Percentiles rank a stretch among this genome's conserved stretches.
Conservation (phyloP, 2,329 filamentous ascomycete genomes). For the Xylaria polymorpha region DNA sequence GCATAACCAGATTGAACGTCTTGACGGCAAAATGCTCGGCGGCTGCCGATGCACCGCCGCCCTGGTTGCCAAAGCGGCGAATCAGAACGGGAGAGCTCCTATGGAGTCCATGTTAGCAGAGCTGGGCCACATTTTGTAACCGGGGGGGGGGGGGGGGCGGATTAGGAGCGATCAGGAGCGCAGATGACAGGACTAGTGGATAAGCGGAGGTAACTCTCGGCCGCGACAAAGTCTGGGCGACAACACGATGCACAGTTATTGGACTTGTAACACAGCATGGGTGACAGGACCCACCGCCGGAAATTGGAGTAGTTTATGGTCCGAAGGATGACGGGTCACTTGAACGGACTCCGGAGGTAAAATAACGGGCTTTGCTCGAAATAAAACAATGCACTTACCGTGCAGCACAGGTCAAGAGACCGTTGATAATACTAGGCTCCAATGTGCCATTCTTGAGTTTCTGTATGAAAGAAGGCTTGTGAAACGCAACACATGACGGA, state of each 20-base stretch:
- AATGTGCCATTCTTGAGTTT: slow-evolving; percentile 68
- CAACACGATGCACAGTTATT: slow-evolving; percentile 24
- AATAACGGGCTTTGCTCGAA: slow-evolving; percentile 21
- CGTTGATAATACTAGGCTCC: slow-evolving; percentile 68
- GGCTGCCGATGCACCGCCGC: slow-evolving; percentile 58
- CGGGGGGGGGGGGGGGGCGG: background rate
- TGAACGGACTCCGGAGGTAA: slow-evolving; percentile 39
- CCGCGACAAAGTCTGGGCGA: slow-evolving; percentile 30
- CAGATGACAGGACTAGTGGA: slow-evolving; percentile 26
- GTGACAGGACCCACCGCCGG: slow-evolving; percentile 36
- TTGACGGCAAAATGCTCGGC: slow-evolving; percentile 70
- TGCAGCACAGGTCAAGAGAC: slow-evolving; percentile 67
- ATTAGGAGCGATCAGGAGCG: background rate
- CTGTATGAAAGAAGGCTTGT: slow-evolving; percentile 71
- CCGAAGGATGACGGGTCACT: slow-evolving; percentile 37
- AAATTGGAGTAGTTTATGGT: slow-evolving; percentile 36
- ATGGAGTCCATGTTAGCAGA: slow-evolving; percentile 31
- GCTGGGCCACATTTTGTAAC: slow-evolving; percentile 19
- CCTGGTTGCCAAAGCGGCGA: slow-evolving; percentile 67
- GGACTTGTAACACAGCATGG: slow-evolving; percentile 36
- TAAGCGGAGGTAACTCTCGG: slow-evolving; percentile 24
- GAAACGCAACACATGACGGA: slow-evolving; percentile 71
- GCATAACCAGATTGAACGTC: slow-evolving; percentile 67
- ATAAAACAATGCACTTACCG: slow-evolving; percentile 58
- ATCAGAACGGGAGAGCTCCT: slow-evolving; percentile 68